These are phyloP conservation scores for Kodamaea plutei DNA, from an alignment of 1,139 yeast species.

Conservation along the genomic window DNA sequence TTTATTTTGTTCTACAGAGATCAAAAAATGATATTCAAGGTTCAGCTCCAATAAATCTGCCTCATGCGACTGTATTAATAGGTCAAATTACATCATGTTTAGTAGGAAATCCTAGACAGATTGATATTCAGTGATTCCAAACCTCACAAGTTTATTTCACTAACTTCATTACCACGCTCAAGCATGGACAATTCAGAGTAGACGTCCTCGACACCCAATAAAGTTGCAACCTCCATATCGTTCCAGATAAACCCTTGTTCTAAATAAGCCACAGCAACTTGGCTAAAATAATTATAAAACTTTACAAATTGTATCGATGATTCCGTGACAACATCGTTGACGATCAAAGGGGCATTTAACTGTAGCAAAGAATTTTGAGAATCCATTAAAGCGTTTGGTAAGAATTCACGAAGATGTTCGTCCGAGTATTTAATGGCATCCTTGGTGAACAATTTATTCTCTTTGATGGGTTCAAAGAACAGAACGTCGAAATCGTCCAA, in stretches of 20 bases:
- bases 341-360: conserved; percentile 59
- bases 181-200: conserved; percentile 11
- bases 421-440: conserved; percentile 41
- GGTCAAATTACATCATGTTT: too few relatives aligned
- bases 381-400: conserved; percentile 64
- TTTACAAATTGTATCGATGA: conserved; percentile 48
- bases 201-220: conserved; percentile 54
- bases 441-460: conserved; percentile 55
- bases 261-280: conserved; percentile 40
- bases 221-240: conserved; percentile 56
- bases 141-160: too few relatives aligned
- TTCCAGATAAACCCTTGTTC: conserved; percentile 47
- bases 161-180: too few relatives aligned
- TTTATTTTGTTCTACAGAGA: too few relatives aligned
- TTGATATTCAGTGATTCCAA: too few relatives aligned
- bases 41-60: too few relatives aligned
- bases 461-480: conserved; percentile 60
- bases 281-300: conserved; percentile 48
- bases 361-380: conserved; percentile 53
- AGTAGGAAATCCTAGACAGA: too few relatives aligned
- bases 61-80: too few relatives aligned
- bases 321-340: conserved; percentile 48
- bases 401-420: conserved; percentile 40
- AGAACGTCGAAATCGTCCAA: conserved; percentile 51
- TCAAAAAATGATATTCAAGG: too few relatives aligned